A percentile compares a stretch with the other conserved stretches of the same genome.
Conservation (phyloP, 2,329 filamentous ascomycete species). For the Pseudomassariella vexata region DNA sequence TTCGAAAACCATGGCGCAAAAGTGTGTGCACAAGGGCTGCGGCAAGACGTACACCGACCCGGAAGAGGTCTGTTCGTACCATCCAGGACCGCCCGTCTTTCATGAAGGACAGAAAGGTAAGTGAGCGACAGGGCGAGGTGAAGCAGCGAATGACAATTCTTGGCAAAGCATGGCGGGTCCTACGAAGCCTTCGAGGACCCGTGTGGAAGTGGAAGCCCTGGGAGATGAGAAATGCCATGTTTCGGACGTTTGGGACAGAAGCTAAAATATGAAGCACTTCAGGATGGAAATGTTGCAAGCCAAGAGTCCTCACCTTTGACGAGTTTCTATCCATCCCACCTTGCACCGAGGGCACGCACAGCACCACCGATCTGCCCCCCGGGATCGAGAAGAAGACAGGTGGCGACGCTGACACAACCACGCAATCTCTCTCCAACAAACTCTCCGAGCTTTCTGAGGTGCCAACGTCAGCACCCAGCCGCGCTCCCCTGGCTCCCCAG, state of each 20-base stretch:
- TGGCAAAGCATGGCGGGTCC: too few species aligned
- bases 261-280: constrained; percentile 12
- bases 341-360: constrained; percentile 90
- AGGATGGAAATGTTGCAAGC: constrained; percentile 99
- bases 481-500: constrained; percentile 36
- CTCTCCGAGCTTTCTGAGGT: constrained; percentile 35
- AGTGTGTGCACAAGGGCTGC: constrained; percentile 96
- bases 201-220: too few species aligned
- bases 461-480: constrained; percentile 30
- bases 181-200: too few species aligned
- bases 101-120: constrained; percentile 98
- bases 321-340: constrained; percentile 92
- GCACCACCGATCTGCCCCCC: constrained; percentile 69
- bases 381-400: constrained; percentile 54
- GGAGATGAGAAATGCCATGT: too few species aligned
- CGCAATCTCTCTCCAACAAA: constrained; percentile 35
- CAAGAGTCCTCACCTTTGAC: constrained; percentile 92
- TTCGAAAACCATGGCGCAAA: constrained; percentile 78
- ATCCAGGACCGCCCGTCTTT: constrained; percentile 89
- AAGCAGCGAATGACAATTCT: too few species aligned
- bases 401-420: constrained; percentile 30
- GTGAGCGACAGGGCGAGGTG: too few species aligned
- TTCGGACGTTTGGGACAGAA: too few species aligned
- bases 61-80: constrained; percentile 82
- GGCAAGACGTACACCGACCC: constrained; percentile 80